Evolutionary conservation across 345 rosid genomes (phyloP), one percentile per base, ranked within the genome.

Genomic region (Salix purpurea): DNA sequence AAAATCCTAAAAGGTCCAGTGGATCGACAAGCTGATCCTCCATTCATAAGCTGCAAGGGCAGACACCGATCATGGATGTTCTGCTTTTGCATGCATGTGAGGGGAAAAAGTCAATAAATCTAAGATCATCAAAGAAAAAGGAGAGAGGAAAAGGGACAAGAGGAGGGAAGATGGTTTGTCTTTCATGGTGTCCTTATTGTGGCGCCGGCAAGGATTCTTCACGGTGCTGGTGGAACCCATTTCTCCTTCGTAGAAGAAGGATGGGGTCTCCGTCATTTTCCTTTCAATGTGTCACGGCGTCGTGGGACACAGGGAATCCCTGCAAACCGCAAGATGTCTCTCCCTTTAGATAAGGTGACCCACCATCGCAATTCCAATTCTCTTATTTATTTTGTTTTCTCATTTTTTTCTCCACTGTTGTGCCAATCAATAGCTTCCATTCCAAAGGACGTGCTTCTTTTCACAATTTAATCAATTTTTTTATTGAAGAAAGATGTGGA

Each of bases 301-400:
- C 74, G 36, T 74, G 79, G 83, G 81, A 2, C 83, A 74, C 7
- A 54, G 75, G 81, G 79, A 84, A 76, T 84, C 86, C 80, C 70
- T 61, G 39, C 80, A 56, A 84, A 62, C 84, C 77, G 69, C 72
- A 74, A 67, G 69, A 72, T 10, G 73, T 69, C 85, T 79, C 74
- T 36, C 65, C 78, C 28, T 78, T n/a, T 23, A 52, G 86, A 84
- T 81, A 84, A 74, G 36, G 36, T 82, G 83, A 52, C 79, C 79
- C 76, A 70, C 78, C 2, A 1, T 4, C 56, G 9, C n/a, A 7
- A 23, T 14, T 24, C 34, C 37, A 37, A 6, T n/a, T 37, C 21
- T 72, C 28, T 28, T 7, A 34, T 60, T 16, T 9, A 30, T 21
- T 10, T 40, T 58, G 6, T 40, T 15, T 5, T n/a, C 16, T 1